Percentiles rank a stretch among this genome's conserved stretches.
These are phyloP conservation scores for Arthrinium phaeospermum DNA, from an alignment of 2,329 filamentous ascomycete genomes.

Conservation along the genomic window DNA sequence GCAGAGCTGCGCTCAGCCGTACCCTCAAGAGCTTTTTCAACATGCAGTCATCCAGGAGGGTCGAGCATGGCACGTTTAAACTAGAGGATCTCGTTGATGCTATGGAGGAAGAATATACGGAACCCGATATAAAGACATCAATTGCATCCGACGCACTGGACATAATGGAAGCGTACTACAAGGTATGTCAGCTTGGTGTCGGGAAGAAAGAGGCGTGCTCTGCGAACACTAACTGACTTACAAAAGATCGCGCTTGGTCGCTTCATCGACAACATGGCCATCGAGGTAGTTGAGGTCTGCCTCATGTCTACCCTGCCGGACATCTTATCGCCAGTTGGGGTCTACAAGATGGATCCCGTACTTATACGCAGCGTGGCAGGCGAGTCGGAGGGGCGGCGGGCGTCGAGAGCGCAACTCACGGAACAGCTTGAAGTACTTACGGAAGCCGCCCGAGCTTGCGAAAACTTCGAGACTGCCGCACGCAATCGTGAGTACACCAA, in stretches of 20 bases:
- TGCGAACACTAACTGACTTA: not conserved
- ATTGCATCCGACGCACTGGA: constrained; percentile 42
- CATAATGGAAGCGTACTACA: constrained; percentile 44
- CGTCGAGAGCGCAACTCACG: constrained; percentile 41
- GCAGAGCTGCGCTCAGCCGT: too few relatives aligned
- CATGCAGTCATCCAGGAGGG: not conserved
- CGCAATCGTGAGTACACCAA: not conserved
- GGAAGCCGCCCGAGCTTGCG: constrained; percentile 45
- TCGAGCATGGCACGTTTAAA: not conserved
- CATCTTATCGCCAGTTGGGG: constrained; percentile 47
- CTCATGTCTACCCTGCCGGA: constrained; percentile 42
- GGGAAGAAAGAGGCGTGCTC: not conserved
- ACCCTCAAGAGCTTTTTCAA: not conserved
- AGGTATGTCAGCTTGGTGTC: constrained; percentile 27
- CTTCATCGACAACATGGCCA: constrained; percentile 49
- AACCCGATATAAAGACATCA: constrained; percentile 30
- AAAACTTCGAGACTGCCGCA: constrained; percentile 37
- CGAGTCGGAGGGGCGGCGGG: constrained; percentile 46
- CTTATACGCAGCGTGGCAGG: constrained; percentile 46
- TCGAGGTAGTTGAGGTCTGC: constrained; percentile 48
- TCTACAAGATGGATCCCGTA: constrained; percentile 43
- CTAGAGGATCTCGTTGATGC: not conserved
- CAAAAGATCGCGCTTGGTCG: constrained; percentile 51
- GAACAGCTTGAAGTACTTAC: constrained; percentile 45
- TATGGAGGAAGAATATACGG: not conserved